Base-by-base conservation (phyloP, 345 rosid species). In the Gynandropsis gynandra region DNA sequence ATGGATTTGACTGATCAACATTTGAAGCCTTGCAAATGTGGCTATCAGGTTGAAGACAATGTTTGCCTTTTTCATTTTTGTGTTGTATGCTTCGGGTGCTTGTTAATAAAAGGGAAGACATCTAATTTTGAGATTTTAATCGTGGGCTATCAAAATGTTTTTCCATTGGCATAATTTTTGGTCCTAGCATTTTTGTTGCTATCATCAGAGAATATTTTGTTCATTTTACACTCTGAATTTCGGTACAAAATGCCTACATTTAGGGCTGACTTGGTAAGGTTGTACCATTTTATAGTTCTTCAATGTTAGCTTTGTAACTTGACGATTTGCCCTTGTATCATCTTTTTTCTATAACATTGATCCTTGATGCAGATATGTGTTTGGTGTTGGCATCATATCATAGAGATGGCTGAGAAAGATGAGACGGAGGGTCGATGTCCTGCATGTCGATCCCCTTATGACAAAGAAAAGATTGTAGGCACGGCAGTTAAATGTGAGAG, bases 351-450 rank as follows among this genome's bases (percentile, higher is more conserved):
- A n/a, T n/a, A 24, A 24, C 29, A 24, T 24, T 5, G 2, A 24
- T 24, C 37, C 47, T 44, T 9, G 11, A 51, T 61, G 40, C 66
- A 89, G 97, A 74, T 89, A 48, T 89, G 97, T 71, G 90, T 89
- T 49, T 89, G 97, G 95, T 89, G 97, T 52, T 89, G 97, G 97
- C 86, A 86, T 72, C 95, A 86, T 45, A 71, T 89, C 19, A 80
- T 81, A 86, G 88, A 89, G 49, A 86, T 89, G 95, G 95, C 97
- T 37, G 97, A 86, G 74, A 89, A 86, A 77, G 88, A 81, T 72
- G 81, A 74, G 1, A 50, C 79, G 6, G 95, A 81, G 58, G 97
- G 97, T 36, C 82, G 85, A 20, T 89, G 97, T 71, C 97, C 97
- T 5, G 97, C 97, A 38, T 89, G 97, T 42, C 95, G 94, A 41